Base-by-base conservation (phyloP, 176 grass and related monocot species). In the Raddia distichophylla region DNA sequence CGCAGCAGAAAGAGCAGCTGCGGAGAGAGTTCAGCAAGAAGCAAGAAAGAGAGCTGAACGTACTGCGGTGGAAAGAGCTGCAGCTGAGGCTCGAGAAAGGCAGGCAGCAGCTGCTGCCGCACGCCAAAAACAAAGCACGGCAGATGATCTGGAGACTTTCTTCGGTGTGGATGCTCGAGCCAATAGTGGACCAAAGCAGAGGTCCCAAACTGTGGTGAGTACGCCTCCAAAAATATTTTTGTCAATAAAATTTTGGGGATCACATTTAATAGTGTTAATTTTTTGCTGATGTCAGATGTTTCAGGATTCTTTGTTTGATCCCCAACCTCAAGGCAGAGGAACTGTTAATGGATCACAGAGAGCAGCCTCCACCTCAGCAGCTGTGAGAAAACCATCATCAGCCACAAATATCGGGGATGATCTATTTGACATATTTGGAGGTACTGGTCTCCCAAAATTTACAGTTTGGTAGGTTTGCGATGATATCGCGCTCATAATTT, bases 101-200 rank as follows among this genome's bases (percentile, higher is more conserved):
- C 89, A 88, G 18, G 86, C 86, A 51, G 89, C 85, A 48, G 87
- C 86, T 15, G 70, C 89, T 57, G 88, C 83, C 53, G 74, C 84
- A 63, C 84, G 84, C 79, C 85, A 93, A 83, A 90, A 93, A 75
- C 88, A 93, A 50, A 90, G 84, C 63, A 80, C 76, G 42, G 27
- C 83, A 67, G 84, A 95, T 91, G 96, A 99, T 85, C 79, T 99
- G 20, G 95, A 98, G 45, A 94, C 92, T 12, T 91, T 98, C 80
- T 98, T 98, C 18, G 72, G 92, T 50, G 83, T 51, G 8, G 58
- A 70, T 51, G 50, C 89, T 60, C 88, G 82, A 64, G 76, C 90
- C 66, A 94, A 35, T 73, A 91, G 86, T 93, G 92, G 84, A 74
- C 86, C 90, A 32, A 94, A 84, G 75, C 87, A 87, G 79, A 91